Evolutionary conservation across 2,329 filamentous ascomycete genomes (phyloP), one percentile per base, ranked within the genome.

Genomic region (Karstenula rhodostoma): DNA sequence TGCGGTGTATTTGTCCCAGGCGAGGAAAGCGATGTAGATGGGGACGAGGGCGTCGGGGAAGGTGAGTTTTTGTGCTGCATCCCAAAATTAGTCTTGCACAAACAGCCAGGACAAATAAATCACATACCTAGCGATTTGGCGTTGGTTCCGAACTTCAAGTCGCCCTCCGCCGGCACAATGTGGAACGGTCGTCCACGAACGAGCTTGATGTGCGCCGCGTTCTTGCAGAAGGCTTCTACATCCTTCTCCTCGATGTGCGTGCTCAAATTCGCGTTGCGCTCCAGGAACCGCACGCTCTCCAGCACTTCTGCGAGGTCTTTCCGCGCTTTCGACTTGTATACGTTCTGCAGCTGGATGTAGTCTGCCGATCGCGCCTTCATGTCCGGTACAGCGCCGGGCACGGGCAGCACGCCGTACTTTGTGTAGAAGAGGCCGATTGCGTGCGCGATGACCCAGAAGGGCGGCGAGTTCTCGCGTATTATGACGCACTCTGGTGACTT

Each of bases 291-390:
- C 44, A 93, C 89, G 13, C 79, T 87, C 13, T 83, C 79, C 2
- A 93, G 80, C 2, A 98, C 90, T 77, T 96, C 90, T 32, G 87
- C 85, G 15, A 89, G 82, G 71, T 99, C 95, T 71, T 86, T 82
- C 35, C 90, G 88, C 46, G 95, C 93, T 78, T 97, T 96, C 23
- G 83, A 79, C 79, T 96, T 97, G 86, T 98, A 99, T 61, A 98
- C 87, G 69, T 91, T 94, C 76, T 98, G 95, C 13, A 99, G 85
- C 70, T 89, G 85, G 67, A 99, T 90, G 80, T 99, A 99, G 63
- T 96, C 90, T 58, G 85, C 87, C 3, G 94, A 97, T 73, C 94
- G 87, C 2, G 95, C 93, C 81, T 99, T 99, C 95, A 99, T 99
- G 77, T 99, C 95, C 1, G 96, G 95, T 1, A 99, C 83, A 3